A percentile compares a stretch with the other conserved stretches of the same genome.
Conservation (phyloP, 208 protist species). For the Trypanosoma boissoni region DNA sequence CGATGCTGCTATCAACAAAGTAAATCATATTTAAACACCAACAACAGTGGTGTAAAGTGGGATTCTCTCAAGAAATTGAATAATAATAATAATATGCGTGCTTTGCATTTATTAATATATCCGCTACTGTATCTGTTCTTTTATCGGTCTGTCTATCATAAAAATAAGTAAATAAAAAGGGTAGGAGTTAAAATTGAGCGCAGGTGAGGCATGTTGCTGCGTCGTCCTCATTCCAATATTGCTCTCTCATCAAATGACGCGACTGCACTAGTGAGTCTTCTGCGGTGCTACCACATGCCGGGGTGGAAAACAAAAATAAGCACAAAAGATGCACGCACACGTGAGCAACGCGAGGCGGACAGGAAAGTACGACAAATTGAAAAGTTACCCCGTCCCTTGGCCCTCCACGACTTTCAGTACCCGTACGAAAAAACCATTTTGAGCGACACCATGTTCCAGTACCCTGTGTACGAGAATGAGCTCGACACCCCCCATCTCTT, state of each 20-base stretch:
- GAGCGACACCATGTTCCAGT: conserved; percentile 89
- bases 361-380: conserved; percentile 86
- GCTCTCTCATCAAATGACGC: not conserved
- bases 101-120: conserved; percentile 8
- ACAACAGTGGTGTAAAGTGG: no score
- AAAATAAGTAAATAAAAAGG: not conserved
- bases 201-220: no score
- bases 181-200: not conserved
- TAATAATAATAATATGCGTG: no score
- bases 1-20: no score
- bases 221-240: not conserved
- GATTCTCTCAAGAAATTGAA: no score
- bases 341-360: conserved; percentile 86
- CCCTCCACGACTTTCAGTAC: conserved; percentile 89
- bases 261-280: not conserved
- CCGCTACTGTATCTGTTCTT: not conserved
- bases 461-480: conserved; percentile 87
- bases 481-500: conserved; percentile 88
- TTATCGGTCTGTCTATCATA: not conserved
- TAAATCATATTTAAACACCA: no score
- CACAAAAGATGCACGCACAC: conserved; percentile 80
- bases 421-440: conserved; percentile 89
- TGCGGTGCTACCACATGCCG: conserved; percentile 63
- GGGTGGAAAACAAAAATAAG: conserved; percentile 85
- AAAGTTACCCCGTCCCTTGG: conserved; percentile 81